Conservation (phyloP, 345 rosid species). For the Luvunga scandens region DNA sequence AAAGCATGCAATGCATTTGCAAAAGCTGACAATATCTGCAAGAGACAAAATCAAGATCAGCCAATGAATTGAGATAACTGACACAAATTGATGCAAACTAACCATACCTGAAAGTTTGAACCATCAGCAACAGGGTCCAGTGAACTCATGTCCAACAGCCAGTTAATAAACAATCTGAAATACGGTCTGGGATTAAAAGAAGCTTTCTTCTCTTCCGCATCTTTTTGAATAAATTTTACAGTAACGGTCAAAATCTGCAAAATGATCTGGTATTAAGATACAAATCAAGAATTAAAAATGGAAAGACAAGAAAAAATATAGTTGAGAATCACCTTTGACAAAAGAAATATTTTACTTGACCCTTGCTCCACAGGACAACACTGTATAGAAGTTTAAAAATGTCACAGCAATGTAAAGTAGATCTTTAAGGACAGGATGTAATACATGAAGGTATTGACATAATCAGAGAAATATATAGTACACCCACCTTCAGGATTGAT, state of each 20-base stretch:
- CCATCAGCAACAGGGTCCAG: conserved; percentile 64
- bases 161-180: conserved; percentile 74
- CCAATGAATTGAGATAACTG: background rate
- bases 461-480: background rate
- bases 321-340: conserved; percentile 56
- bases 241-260: conserved; percentile 69
- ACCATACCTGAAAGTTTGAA: conserved; percentile 69
- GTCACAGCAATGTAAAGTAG: conserved; percentile 1
- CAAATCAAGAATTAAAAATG: background rate
- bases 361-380: conserved; percentile 73
- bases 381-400: conserved; percentile 19
- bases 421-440: background rate
- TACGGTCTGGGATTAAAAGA: conserved; percentile 68
- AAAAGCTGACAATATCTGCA: conserved; percentile 82
- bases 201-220: conserved; percentile 78
- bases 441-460: background rate
- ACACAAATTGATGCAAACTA: background rate
- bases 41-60: conserved; percentile 20
- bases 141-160: conserved; percentile 72
- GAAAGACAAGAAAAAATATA: background rate
- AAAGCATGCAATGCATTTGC: conserved; percentile 83
- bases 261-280: conserved; percentile 17
- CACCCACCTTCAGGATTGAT: conserved; percentile 50
- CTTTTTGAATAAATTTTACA: conserved; percentile 75
- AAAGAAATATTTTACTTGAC: conserved; percentile 55